Evolutionary conservation across 768 basidiomycete genomes (phyloP).

Genomic region (Russula virescens): DNA sequence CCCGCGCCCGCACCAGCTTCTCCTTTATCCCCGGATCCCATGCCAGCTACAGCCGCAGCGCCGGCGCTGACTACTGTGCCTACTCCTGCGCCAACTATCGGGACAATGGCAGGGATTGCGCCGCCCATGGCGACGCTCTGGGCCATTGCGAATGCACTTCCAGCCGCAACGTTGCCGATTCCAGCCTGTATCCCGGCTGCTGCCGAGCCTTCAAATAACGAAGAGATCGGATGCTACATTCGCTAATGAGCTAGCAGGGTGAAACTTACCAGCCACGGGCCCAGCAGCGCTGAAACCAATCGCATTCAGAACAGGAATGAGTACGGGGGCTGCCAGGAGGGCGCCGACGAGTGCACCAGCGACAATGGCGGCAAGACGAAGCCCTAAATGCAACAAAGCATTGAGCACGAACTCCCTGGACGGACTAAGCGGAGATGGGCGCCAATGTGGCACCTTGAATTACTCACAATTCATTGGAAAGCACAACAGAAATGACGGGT

Average conservation of each 20-base stretch:
- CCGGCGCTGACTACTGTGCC: too few species aligned
- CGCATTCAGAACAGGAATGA: neutral
- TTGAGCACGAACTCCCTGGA: neutral
- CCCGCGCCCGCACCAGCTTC: too few species aligned
- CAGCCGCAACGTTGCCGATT: constrained; percentile 16
- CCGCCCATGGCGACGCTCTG: constrained; percentile 20
- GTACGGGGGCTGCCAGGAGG: neutral
- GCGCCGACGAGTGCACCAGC: neutral
- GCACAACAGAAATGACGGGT: too few species aligned
- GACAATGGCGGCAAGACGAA: neutral
- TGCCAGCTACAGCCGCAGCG: too few species aligned
- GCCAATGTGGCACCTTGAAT: neutral
- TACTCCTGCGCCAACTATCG: too few species aligned
- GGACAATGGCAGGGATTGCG: neutral
- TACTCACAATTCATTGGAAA: neutral
- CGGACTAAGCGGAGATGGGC: neutral
- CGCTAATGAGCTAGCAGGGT: too few species aligned
- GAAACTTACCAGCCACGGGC: constrained; percentile 10
- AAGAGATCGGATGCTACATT: neutral
- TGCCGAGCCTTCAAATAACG: neutral
- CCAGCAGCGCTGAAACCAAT: constrained; percentile 11
- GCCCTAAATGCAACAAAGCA: neutral
- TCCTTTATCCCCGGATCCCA: too few species aligned
- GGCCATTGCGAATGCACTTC: constrained; percentile 7
- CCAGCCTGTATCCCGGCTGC: constrained; percentile 10